Percentiles rank a stretch among this genome's conserved stretches.
Conservation (phyloP, 345 rosid species). For the Gossypium longicalyx region DNA sequence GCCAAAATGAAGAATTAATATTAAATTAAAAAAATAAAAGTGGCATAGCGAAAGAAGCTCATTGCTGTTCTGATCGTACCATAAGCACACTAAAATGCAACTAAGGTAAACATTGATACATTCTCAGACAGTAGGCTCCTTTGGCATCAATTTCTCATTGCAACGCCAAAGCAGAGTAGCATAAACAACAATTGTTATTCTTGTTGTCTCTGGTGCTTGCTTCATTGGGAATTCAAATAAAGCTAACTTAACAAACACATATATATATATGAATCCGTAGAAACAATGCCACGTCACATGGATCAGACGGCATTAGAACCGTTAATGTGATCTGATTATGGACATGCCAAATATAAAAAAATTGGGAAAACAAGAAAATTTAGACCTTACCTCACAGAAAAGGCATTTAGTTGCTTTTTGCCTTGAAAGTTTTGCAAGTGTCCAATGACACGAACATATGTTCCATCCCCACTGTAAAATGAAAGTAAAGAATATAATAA, state of each 20-base stretch:
- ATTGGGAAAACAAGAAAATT: background rate
- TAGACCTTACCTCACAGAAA: slow-evolving; percentile 63
- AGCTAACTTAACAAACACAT: background rate
- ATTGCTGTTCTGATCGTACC: background rate
- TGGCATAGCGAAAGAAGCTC: background rate
- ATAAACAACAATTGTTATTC: background rate
- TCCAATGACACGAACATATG: slow-evolving; percentile 75
- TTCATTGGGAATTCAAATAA: background rate
- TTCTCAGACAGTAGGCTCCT: background rate
- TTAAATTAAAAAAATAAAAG: background rate
- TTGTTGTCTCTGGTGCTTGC: background rate
- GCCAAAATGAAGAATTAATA: background rate
- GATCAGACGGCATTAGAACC: slow-evolving; percentile 28
- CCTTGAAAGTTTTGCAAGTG: slow-evolving; percentile 73
- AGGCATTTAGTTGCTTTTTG: slow-evolving; percentile 54
- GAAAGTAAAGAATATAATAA: slow-evolving; percentile 1
- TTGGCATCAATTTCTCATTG: background rate
- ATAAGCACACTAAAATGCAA: background rate
- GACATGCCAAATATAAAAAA: background rate
- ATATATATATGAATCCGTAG: background rate
- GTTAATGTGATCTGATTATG: slow-evolving; percentile 33
- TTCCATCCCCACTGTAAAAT: slow-evolving; percentile 49
- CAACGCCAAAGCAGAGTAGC: background rate
- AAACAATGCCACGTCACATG: background rate
- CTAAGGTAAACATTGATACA: background rate